Base-by-base conservation (phyloP, 1,284 basidiomycete genomes). In the Ceratobasidium sp. region DNA sequence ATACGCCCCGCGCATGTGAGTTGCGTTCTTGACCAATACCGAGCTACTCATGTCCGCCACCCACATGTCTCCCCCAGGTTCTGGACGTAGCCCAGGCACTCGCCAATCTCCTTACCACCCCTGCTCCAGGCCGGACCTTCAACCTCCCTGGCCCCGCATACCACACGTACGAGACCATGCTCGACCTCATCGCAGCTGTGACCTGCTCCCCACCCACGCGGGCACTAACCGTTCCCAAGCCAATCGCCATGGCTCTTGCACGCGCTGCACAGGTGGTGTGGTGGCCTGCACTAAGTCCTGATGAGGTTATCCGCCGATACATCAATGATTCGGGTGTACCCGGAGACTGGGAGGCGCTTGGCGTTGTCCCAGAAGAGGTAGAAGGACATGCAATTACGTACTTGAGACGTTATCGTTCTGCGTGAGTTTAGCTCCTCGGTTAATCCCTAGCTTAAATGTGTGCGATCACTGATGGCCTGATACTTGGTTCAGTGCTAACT, bases 21-120 rank as follows among this genome's bases (percentile, higher is more conserved):
- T 81, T 79, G 48, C 37, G 53, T 43, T 34, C 54, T 19, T 56
- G 56, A 34, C 34, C 34, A 19, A 22, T 13, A 49, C 11, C 22
- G 14, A 5, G 16, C 16, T 16, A 22, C 74, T 49, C n/a, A 66
- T 58, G n/a, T 27, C 24, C 6, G 11, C 22, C n/a, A 24, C 3
- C 27, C 11, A 1, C 43, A 24, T 39, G 58, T 39, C 13, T 53
- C 59, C 61, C 76, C 24, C 79, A 94, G 92, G 92, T 95, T 59
- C 83, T 98, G 79, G 96, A 99, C 81, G 95, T 99, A 72, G 97
- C 97, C 5, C 91, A 96, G 83, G 97, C 92, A 11, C 88, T 99
- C 75, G 88, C 90, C 69, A 92, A 93, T 83, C 87, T 98, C 81
- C 86, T 93, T 80, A 85, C 87, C 58, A 88, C 86, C 77, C 88